Base-by-base conservation (phyloP, 331 rosid genomes). In the Quercus tomentella region DNA sequence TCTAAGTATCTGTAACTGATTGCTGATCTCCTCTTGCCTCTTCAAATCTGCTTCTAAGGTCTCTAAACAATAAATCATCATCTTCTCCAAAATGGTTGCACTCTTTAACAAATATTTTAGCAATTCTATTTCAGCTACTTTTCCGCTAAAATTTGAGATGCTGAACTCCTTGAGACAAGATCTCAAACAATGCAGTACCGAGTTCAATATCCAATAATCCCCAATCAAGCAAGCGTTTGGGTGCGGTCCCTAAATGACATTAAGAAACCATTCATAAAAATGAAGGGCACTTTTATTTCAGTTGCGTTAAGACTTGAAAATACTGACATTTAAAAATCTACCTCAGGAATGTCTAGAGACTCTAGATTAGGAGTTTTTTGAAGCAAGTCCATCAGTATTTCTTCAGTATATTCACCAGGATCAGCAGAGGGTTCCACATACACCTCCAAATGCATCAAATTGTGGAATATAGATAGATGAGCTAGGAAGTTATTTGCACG, bases 361-460 rank as follows among this genome's bases (percentile, higher is more conserved):
- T 82, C 82, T 31, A 82, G 65, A 20, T 56, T 43, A 66, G 78
- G 81, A 33, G 81, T 61, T 62, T 37, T 82, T 5, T 63, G 62
- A 33, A 77, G 85, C 77, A 82, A 52, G 63, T 55, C 62, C 78
- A 75, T 60, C 57, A 81, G 25, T 31, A 9, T 56, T 30, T 43
- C 72, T 25, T 18, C 30, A 11, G 66, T 61, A 26, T 1, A 43
- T 5, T 63, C 7, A 6, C 0, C 3, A 66, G 11, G 4, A 16
- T 33, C 74, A 56, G 35, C 35, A 31, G 35, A 31, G 35, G 35
- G 6, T 31, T 31, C 35, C 35, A 0, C 43, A 54, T 26, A 26
- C 81, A 82, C 81, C 12, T 58, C 20, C 26, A 79, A 12, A 22
- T 60, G 75, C 15, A 21, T 77, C 79, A 77, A 72, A 55, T 65